Conservation (phyloP, 2,329 filamentous ascomycete species). For the Paracamarosporium sp. region DNA sequence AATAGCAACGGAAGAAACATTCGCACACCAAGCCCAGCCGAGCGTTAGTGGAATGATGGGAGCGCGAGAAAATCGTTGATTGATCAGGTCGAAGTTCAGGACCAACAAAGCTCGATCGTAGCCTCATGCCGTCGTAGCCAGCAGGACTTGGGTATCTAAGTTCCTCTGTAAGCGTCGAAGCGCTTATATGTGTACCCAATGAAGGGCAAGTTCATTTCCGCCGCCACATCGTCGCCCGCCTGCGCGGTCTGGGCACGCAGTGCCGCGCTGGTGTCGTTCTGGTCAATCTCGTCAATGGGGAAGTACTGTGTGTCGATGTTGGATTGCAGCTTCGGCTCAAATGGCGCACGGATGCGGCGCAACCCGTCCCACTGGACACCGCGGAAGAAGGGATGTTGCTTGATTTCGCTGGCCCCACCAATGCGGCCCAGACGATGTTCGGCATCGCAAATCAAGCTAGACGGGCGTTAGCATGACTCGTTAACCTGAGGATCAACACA, state of each 20-base stretch:
- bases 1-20: not conserved
- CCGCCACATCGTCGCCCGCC: conserved; percentile 76
- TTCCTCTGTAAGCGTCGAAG: conserved; percentile 71
- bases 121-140: conserved; percentile 11
- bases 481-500: conserved; percentile 9
- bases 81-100: not conserved
- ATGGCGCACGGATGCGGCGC: conserved; percentile 90
- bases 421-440: conserved; percentile 87
- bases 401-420: conserved; percentile 88
- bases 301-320: conserved; percentile 98
- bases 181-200: conserved; percentile 98
- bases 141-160: conserved; percentile 29
- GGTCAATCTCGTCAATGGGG: conserved; percentile 97
- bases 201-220: conserved; percentile 95
- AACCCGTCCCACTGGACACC: conserved; percentile 95
- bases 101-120: conserved; percentile 3
- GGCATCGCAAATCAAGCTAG: conserved; percentile 89
- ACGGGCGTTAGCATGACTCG: conserved; percentile 25
- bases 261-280: conserved; percentile 89
- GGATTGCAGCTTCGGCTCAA: conserved; percentile 90
- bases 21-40: not conserved
- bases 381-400: conserved; percentile 92
- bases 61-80: conserved; percentile 18
- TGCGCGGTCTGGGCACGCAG: conserved; percentile 83
- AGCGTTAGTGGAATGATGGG: conserved; percentile 2